Conservation (phyloP, 257 asterid species). For the Rhazya stricta region DNA sequence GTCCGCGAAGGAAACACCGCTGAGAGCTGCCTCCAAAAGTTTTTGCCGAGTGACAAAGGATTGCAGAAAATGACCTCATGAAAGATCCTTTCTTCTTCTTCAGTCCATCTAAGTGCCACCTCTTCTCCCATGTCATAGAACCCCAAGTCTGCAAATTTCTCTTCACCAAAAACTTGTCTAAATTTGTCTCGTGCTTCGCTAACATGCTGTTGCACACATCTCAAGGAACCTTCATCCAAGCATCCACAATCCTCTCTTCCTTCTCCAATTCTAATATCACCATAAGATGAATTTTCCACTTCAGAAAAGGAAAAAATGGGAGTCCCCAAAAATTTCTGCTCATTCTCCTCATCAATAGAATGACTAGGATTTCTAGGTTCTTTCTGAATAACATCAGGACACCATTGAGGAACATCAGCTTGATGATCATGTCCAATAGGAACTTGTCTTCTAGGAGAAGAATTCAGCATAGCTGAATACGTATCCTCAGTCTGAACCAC, state of each 20-base stretch:
- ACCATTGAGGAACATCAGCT: conserved; percentile 64
- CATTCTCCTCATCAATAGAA: conserved; percentile 21
- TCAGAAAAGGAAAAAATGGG: conserved; percentile 44
- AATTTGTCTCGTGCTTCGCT: conserved; percentile 58
- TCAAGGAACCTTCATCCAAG: conserved; percentile 60
- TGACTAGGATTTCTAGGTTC: conserved; percentile 4
- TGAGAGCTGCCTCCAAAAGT: conserved; percentile 66
- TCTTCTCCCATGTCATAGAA: conserved; percentile 69
- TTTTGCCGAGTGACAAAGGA: conserved; percentile 49
- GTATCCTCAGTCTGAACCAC: conserved; percentile 34
- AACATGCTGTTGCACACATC: conserved; percentile 71
- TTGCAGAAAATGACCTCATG: conserved; percentile 60
- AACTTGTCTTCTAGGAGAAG: conserved; percentile 47
- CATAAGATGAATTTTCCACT: conserved; percentile 20
- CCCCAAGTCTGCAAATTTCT: conserved; percentile 49
- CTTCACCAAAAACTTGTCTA: conserved; percentile 37
- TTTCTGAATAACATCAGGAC: conserved; percentile 21
- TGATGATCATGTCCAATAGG: conserved; percentile 69
- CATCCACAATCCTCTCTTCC: conserved; percentile 58
- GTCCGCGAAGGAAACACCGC: conserved; percentile 52
- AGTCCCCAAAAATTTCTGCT: conserved; percentile 37
- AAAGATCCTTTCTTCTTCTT: conserved; percentile 56
- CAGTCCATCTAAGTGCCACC: conserved; percentile 62
- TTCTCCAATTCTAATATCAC: conserved; percentile 33
- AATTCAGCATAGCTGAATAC: conserved; percentile 30